Evolutionary conservation across 2,329 filamentous ascomycete genomes (phyloP), one percentile per base, ranked within the genome.

Genomic region (Fusarium xylarioides): DNA sequence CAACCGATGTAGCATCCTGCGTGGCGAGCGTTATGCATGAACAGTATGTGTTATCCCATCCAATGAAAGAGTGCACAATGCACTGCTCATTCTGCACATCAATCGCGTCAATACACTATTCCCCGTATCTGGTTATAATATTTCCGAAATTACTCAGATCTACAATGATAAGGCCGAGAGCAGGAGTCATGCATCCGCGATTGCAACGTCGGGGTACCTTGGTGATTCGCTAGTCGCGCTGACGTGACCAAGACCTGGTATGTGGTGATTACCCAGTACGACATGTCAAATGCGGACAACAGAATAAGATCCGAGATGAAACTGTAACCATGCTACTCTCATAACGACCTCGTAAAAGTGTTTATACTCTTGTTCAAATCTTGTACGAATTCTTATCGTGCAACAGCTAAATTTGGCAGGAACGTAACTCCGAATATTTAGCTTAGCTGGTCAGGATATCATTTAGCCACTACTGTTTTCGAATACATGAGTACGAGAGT

Each of bases 211-310:
- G 9, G 28, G 19, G 16, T 12, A 40, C 10, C 1, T 15, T 49
- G 28, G 5, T 66, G 37, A 18, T 46, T 35, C 47, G 55, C 47
- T 19, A 26, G 19, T 6, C 3, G 3, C 28, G 58, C 23, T 73
- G 71, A 74, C 70, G 70, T 73, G 71, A 73, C 66, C 12, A 7
- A 19, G n/a, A 61, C 66, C 66, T 44, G 0, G 58, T 73, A 73
- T 74, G 62, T 47, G 67, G 70, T 73, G 70, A 67, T 73, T 11
- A 23, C 2, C 7, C 2, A 12, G 5, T 12, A 2, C 3, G 14
- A 21, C 9, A 30, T 21, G 18, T 21, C 2, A 21, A 0, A 3
- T 5, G 0, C 37, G 37, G 52, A 3, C 1, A 0, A 32, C 15
- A 55, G 3, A 43, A 55, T 1, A 42, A 32, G 2, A 12, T 8